phyloP scores from a whole-genome alignment of 768 basidiomycete genomes.

The Clavaria fumosa region DNA sequence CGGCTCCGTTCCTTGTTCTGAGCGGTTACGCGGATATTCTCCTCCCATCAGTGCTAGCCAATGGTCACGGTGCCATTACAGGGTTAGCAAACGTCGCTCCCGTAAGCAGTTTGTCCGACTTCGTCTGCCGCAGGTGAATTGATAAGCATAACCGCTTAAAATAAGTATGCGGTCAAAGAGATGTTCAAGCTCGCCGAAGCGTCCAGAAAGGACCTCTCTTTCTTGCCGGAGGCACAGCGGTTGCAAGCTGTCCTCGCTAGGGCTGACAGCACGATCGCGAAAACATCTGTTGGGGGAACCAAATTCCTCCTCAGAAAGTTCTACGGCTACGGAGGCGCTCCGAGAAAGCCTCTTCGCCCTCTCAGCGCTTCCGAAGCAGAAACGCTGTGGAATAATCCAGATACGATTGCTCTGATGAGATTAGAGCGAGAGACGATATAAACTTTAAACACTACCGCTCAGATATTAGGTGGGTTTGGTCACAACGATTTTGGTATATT shows the following conservation, averaged over 20 bases:
- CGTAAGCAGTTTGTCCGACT: conserved; percentile 29
- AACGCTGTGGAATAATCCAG: conserved; percentile 56
- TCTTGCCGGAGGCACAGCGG: conserved; percentile 52
- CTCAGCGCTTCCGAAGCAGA: conserved; percentile 39
- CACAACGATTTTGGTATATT: too few species aligned
- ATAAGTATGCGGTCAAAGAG: conserved; percentile 41
- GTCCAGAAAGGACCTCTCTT: conserved; percentile 35
- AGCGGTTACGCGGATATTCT: conserved; percentile 82
- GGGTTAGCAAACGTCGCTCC: conserved; percentile 79
- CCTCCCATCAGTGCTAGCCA: conserved; percentile 51
- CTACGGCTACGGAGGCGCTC: conserved; percentile 67
- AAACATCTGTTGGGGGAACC: conserved; percentile 66
- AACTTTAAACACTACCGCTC: too few species aligned
- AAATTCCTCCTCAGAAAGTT: conserved; percentile 63
- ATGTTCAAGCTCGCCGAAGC: conserved; percentile 48
- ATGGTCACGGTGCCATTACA: conserved; percentile 80
- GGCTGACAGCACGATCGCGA: conserved; percentile 68
- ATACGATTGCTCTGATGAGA: conserved; percentile 51
- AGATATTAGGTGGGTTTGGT: too few species aligned
- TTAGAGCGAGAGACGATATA: conserved; percentile 44
- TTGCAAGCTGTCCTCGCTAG: conserved; percentile 71
- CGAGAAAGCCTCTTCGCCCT: conserved; percentile 66
- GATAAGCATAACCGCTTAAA: conserved; percentile 4
- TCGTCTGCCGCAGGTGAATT: conserved; percentile 6
- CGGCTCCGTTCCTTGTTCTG: conserved; percentile 66